Percentiles rank a stretch among this genome's conserved stretches.
Conservation (phyloP, 768 basidiomycete genomes). For the Pulveroboletus sp. region DNA sequence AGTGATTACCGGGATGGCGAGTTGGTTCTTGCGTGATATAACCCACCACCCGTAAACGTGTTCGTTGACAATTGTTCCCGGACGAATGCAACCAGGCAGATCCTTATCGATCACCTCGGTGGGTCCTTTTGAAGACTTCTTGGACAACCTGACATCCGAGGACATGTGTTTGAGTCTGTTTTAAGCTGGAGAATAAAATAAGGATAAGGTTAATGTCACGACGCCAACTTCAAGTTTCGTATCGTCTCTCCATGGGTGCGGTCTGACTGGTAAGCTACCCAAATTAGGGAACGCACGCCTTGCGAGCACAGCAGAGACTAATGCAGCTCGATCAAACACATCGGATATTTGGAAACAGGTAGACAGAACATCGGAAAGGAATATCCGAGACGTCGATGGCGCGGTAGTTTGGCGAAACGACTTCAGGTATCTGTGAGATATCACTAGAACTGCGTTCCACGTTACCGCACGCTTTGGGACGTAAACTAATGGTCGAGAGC, state of each 20-base stretch:
- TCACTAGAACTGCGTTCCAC: not conserved
- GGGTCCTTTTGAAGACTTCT: constrained; percentile 11
- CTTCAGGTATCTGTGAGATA: not conserved
- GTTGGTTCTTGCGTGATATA: constrained; percentile 15
- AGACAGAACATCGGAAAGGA: not conserved
- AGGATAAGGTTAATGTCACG: constrained; percentile 18
- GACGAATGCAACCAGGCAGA: constrained; percentile 6
- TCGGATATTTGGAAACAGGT: constrained; percentile 9
- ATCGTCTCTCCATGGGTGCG: not conserved
- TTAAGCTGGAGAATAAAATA: constrained; percentile 1
- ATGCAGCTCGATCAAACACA: constrained; percentile 9
- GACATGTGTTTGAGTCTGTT: constrained; percentile 7
- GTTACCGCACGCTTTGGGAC: not conserved
- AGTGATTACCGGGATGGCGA: constrained; percentile 1
- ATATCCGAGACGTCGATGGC: not conserved
- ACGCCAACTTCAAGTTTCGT: constrained; percentile 2
- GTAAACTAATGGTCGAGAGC: not conserved
- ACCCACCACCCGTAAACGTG: constrained; percentile 12
- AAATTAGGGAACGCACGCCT: not conserved
- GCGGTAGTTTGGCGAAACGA: not conserved
- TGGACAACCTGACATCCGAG: constrained; percentile 15
- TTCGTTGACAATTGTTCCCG: constrained; percentile 8
- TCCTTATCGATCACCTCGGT: constrained; percentile 31
- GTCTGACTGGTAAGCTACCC: too few relatives aligned
- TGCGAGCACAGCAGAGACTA: not conserved